These are phyloP conservation scores for Geotrichum bryndzae DNA, from an alignment of 1,139 yeast species.

Conservation along the genomic window DNA sequence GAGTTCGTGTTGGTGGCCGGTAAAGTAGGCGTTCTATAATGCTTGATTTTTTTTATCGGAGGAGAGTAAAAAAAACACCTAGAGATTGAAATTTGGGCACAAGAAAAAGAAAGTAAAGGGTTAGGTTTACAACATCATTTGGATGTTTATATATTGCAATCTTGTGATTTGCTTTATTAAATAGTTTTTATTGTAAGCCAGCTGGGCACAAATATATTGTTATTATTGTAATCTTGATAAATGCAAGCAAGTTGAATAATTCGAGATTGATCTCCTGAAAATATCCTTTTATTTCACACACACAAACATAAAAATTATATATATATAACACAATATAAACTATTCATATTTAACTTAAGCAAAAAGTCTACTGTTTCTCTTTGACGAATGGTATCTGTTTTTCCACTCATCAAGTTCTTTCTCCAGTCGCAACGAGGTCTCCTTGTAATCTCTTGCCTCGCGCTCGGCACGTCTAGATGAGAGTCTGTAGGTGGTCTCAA, in stretches of 20 bases:
- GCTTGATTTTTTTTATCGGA: not conserved
- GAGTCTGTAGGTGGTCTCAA: conserved; percentile 42
- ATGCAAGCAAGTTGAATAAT: not conserved
- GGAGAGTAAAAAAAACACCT: not conserved
- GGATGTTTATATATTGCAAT: not conserved
- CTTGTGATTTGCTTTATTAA: not conserved
- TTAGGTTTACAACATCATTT: not conserved
- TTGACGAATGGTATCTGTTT: conserved; percentile 34
- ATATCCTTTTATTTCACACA: too few relatives aligned
- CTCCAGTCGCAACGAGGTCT: conserved; percentile 50
- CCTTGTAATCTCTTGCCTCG: conserved; percentile 50
- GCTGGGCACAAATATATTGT: too few relatives aligned
- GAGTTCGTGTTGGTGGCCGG: not conserved
- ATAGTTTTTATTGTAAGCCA: too few relatives aligned
- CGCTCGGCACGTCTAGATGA: conserved; percentile 43
- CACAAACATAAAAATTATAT: too few relatives aligned
- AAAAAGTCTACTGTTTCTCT: conserved; percentile 6
- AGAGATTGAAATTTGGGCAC: not conserved
- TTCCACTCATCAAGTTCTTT: conserved; percentile 63
- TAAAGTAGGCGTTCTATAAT: not conserved
- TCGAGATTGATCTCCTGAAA: not conserved
- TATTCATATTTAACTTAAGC: not conserved
- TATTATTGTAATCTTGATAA: too few relatives aligned
- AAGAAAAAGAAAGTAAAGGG: not conserved
- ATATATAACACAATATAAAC: too few relatives aligned